Evolutionary conservation across 1,139 yeast species (phyloP).

Genomic region (Suzukiozyma palmioleophila): DNA sequence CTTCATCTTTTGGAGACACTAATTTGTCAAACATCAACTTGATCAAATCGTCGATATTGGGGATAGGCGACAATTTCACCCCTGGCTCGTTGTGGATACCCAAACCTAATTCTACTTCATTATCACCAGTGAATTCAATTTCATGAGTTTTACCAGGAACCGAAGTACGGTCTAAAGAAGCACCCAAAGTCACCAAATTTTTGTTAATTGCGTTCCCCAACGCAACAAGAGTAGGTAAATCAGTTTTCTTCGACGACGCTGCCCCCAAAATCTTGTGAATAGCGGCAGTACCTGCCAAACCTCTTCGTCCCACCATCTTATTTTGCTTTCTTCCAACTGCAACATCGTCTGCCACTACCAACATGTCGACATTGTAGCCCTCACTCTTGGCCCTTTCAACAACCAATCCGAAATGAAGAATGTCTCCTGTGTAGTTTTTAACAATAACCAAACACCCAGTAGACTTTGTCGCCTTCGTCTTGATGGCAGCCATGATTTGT

Average conservation of each 20-base stretch:
- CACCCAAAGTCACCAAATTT: conserved; percentile 80
- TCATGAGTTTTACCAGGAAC: conserved; percentile 76
- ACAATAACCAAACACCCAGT: conserved; percentile 73
- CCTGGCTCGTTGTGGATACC: conserved; percentile 98
- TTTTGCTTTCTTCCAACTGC: conserved; percentile 87
- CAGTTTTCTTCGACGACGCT: conserved; percentile 37
- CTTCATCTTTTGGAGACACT: conserved; percentile 50
- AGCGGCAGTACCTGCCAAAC: conserved; percentile 83
- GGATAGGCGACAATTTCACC: conserved; percentile 65
- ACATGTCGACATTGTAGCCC: conserved; percentile 67
- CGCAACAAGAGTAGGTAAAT: conserved; percentile 32
- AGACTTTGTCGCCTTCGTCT: conserved; percentile 51
- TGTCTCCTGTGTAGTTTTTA: conserved; percentile 92
- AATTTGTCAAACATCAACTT: conserved; percentile 51
- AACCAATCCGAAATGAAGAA: conserved; percentile 85
- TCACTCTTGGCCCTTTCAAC: conserved; percentile 81
- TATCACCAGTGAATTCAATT: conserved; percentile 33
- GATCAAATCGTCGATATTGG: conserved; percentile 55
- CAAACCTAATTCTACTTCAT: conserved; percentile 86
- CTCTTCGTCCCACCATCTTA: conserved; percentile 89
- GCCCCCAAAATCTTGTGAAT: conserved; percentile 86
- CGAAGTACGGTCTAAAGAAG: conserved; percentile 83
- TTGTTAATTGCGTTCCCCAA: conserved; percentile 60
- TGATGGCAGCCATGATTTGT: conserved; percentile 72
- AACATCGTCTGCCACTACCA: conserved; percentile 83